phyloP scores from a whole-genome alignment of 208 protist species.

The Porcisia hertigi region DNA sequence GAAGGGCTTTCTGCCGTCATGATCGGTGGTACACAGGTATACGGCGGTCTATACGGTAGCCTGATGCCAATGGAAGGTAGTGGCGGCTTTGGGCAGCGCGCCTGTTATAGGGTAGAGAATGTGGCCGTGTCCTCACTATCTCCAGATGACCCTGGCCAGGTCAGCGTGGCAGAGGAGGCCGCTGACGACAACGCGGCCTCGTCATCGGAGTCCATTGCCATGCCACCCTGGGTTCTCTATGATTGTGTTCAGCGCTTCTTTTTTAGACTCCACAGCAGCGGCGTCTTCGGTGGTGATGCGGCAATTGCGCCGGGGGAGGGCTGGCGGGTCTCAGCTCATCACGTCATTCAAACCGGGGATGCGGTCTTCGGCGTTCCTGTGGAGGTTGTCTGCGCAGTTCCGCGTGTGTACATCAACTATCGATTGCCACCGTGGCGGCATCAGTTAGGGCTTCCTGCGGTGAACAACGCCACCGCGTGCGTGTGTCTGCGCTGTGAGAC shows the following conservation, averaged over 20 bases:
- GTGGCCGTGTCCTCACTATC: not conserved
- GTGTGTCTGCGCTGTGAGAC: constrained; percentile 67
- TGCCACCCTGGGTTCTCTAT: constrained; percentile 71
- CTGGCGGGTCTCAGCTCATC: constrained; percentile 60
- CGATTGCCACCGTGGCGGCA: constrained; percentile 75
- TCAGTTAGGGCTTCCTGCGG: constrained; percentile 57
- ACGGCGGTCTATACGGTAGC: constrained; percentile 48
- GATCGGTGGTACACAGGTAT: constrained; percentile 20
- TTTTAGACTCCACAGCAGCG: constrained; percentile 24
- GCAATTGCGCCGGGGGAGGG: not conserved
- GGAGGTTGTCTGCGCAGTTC: constrained; percentile 62
- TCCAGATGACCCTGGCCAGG: not conserved
- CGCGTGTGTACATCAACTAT: constrained; percentile 48
- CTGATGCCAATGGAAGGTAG: constrained; percentile 24
- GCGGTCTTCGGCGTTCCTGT: constrained; percentile 42
- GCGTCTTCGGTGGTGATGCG: not conserved
- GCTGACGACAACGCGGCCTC: not conserved
- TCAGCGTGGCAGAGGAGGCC: not conserved
- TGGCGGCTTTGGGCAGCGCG: constrained; percentile 44
- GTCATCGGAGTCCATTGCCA: constrained; percentile 4
- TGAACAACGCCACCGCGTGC: constrained; percentile 29
- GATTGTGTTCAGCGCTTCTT: constrained; percentile 50
- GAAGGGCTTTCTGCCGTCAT: constrained; percentile 4
- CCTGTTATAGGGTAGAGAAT: constrained; percentile 24
- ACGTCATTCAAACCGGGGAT: constrained; percentile 51